A percentile compares a stretch with the other conserved stretches of the same genome.
phyloP scores from a whole-genome alignment of 257 asterid species.

The Capsicum baccatum region DNA sequence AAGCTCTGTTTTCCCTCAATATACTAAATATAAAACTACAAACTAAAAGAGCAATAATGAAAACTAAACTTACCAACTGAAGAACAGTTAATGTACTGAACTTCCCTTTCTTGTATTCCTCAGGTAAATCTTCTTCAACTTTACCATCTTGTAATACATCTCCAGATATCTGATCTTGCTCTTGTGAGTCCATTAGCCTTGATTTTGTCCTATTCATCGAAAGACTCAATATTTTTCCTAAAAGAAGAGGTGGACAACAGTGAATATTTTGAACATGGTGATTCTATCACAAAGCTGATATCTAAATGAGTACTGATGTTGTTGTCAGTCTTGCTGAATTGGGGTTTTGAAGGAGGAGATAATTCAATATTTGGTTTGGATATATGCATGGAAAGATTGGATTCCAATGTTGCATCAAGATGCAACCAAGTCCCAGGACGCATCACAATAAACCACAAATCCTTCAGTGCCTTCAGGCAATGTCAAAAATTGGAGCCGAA shows the following conservation, averaged over 20 bases:
- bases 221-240: constrained; percentile 53
- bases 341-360: background rate
- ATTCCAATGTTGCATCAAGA: background rate
- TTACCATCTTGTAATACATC: constrained; percentile 52
- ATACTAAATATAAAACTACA: constrained; percentile 50
- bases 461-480: too few species aligned
- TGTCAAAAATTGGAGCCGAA: too few species aligned
- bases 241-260: constrained; percentile 61
- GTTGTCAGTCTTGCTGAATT: constrained; percentile 11
- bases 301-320: constrained; percentile 28
- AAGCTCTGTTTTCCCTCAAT: constrained; percentile 37
- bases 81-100: constrained; percentile 54
- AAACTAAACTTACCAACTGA: constrained; percentile 63
- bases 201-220: constrained; percentile 59
- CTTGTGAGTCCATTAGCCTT: constrained; percentile 65
- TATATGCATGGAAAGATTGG: background rate
- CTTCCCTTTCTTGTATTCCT: constrained; percentile 65
- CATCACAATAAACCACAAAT: too few species aligned
- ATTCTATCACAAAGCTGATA: constrained; percentile 48
- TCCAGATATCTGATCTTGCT: constrained; percentile 54
- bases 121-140: constrained; percentile 82
- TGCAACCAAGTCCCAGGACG: too few species aligned
- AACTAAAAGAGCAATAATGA: constrained; percentile 56
- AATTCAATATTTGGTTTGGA: constrained; percentile 25
- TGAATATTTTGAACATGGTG: constrained; percentile 48